Conservation (phyloP, 306 rosid genomes). For the Inga oerstediana region DNA sequence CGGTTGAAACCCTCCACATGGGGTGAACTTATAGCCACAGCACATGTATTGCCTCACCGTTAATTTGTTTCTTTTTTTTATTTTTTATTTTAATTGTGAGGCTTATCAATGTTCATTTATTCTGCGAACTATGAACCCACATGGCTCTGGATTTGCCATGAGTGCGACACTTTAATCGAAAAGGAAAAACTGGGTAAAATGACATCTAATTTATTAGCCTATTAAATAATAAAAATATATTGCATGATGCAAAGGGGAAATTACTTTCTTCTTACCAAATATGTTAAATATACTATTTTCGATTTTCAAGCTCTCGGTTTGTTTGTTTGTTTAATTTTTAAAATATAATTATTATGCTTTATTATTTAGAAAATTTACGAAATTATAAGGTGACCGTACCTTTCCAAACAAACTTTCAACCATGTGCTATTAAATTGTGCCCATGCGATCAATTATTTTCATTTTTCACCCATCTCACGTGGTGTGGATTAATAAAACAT, state of each 20-base stretch:
- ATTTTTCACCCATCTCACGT: no score
- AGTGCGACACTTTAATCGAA: slow-evolving; percentile 30
- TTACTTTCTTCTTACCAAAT: not conserved
- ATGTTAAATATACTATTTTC: not conserved
- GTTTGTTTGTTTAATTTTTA: no score
- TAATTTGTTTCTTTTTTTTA: not conserved
- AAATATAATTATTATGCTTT: not conserved
- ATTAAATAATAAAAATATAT: not conserved
- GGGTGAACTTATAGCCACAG: slow-evolving; percentile 35
- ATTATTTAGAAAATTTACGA: not conserved
- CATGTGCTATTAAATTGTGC: not conserved
- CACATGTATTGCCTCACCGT: slow-evolving; percentile 31
- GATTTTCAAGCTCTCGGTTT: not conserved
- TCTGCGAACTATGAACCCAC: slow-evolving; percentile 37
- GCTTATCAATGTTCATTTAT: slow-evolving; percentile 43
- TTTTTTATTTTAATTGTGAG: not conserved
- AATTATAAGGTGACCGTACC: not conserved
- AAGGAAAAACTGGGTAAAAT: not conserved
- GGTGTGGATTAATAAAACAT: no score
- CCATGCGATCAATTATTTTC: not conserved
- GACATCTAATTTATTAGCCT: no score
- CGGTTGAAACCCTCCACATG: slow-evolving; percentile 18
- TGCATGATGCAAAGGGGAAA: not conserved
- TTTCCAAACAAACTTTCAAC: not conserved
- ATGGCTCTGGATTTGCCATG: slow-evolving; percentile 42